Percentiles rank a stretch among this genome's conserved stretches.
Conservation (phyloP, 441 rosid genomes). For the Gossypium lobatum region DNA sequence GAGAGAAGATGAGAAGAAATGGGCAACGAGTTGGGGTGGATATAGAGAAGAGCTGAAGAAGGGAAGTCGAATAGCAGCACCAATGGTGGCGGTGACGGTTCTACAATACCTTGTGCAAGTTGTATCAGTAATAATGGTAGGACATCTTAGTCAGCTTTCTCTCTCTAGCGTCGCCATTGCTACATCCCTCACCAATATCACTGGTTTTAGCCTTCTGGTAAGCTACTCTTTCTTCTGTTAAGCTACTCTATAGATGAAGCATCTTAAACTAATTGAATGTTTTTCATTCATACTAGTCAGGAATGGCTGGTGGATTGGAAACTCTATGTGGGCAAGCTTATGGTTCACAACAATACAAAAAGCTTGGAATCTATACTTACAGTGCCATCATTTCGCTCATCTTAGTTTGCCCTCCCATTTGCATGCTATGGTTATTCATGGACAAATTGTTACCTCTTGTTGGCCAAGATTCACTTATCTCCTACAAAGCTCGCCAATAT, state of each 20-base stretch:
- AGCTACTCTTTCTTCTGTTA: neutral
- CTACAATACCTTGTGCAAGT: slow-evolving; percentile 31
- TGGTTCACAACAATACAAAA: slow-evolving; percentile 36
- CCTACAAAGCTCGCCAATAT: slow-evolving; percentile 20
- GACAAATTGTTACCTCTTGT: slow-evolving; percentile 28
- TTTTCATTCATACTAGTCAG: slow-evolving; percentile 17
- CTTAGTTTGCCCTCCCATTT: slow-evolving; percentile 25
- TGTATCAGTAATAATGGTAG: slow-evolving; percentile 26
- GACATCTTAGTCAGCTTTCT: slow-evolving; percentile 32
- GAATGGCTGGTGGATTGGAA: slow-evolving; percentile 35
- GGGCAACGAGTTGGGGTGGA: slow-evolving; percentile 13
- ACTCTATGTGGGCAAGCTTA: slow-evolving; percentile 36
- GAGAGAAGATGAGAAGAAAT: neutral
- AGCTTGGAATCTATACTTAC: slow-evolving; percentile 26
- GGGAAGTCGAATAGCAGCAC: slow-evolving; percentile 21
- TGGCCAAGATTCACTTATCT: slow-evolving; percentile 30
- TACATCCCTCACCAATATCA: slow-evolving; percentile 29
- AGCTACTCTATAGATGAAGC: neutral
- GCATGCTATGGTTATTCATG: slow-evolving; percentile 27
- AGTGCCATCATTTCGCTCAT: slow-evolving; percentile 23
- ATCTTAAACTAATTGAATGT: neutral
- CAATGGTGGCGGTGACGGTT: slow-evolving; percentile 28
- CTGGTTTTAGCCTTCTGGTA: slow-evolving; percentile 32
- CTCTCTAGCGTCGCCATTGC: slow-evolving; percentile 27
- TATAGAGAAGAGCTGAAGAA: slow-evolving; percentile 25